phyloP scores from a whole-genome alignment of 495 filamentous ascomycete genomes.

The Penicillium silybi region DNA sequence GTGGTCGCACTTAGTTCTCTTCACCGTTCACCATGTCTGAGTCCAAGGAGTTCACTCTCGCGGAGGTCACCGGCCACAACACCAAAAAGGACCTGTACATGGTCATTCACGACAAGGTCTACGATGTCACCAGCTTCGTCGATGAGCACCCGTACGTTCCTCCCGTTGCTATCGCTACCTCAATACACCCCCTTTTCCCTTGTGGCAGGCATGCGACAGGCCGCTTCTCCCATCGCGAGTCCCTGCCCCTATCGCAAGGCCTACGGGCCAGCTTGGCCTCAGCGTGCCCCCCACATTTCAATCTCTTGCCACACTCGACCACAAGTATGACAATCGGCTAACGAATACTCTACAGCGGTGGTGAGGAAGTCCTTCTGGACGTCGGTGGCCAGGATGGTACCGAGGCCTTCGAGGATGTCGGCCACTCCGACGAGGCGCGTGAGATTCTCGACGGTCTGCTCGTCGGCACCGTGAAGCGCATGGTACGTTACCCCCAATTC shows the following conservation, averaged over 20 bases:
- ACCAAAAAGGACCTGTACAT: conserved; percentile 94
- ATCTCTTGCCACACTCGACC: not conserved
- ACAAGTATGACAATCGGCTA: not conserved
- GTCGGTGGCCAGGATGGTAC: conserved; percentile 95
- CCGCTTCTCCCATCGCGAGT: conserved; percentile 6
- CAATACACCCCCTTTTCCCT: not conserved
- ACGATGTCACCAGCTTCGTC: conserved; percentile 81
- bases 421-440: conserved; percentile 97
- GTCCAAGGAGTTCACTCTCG: conserved; percentile 70
- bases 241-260: not conserved
- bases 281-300: not conserved
- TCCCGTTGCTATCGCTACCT: not conserved
- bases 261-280: not conserved
- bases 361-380: conserved; percentile 96
- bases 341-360: conserved; percentile 59
- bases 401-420: conserved; percentile 99
- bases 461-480: conserved; percentile 79
- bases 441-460: conserved; percentile 81
- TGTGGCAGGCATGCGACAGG: not conserved
- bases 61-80: conserved; percentile 81
- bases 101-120: conserved; percentile 95
- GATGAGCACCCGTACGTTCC: conserved; percentile 97
- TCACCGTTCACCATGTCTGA: conserved; percentile 56
- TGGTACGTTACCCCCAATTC: conserved; percentile 52
- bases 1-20: not conserved